These are phyloP conservation scores for Mycogone perniciosa DNA, from an alignment of 2,329 filamentous ascomycete species.

Conservation along the genomic window DNA sequence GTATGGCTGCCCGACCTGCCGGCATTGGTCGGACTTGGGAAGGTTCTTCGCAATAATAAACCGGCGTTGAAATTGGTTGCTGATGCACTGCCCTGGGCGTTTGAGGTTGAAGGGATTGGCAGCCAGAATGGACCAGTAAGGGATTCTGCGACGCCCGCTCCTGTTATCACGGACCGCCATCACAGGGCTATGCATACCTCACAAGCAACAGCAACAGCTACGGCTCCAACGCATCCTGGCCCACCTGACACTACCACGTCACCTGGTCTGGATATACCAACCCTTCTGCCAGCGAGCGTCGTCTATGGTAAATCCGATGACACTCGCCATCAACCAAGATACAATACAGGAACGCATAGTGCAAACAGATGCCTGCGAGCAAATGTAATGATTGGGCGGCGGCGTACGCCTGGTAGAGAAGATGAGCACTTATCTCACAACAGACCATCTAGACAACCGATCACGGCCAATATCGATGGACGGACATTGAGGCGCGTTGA, in stretches of 20 bases:
- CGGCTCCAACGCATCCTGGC: background rate
- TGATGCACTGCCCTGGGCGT: slow-evolving; percentile 33
- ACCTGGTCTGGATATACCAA: slow-evolving; percentile 13
- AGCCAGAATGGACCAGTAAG: background rate
- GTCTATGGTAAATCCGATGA: slow-evolving; percentile 24
- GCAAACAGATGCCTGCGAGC: background rate
- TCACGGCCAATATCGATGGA: too few relatives aligned
- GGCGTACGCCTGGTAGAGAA: too few relatives aligned
- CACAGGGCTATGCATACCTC: background rate
- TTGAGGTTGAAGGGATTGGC: slow-evolving; percentile 15
- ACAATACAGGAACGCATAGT: background rate
- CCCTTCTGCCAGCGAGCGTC: slow-evolving; percentile 22
- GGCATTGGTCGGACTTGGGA: slow-evolving; percentile 24
- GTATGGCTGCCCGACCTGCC: slow-evolving; percentile 34
- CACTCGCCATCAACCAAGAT: background rate
- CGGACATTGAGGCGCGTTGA: too few relatives aligned
- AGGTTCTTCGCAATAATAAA: slow-evolving; percentile 24
- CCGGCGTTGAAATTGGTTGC: slow-evolving; percentile 30
- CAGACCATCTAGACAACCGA: too few relatives aligned
- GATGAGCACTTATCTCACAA: too few relatives aligned
- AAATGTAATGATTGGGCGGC: background rate
- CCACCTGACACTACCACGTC: background rate
- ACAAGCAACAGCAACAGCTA: background rate
- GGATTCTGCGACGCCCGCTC: background rate
- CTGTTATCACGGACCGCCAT: background rate